phyloP scores from a whole-genome alignment of 1,139 yeast species.

The Candida anutae region DNA sequence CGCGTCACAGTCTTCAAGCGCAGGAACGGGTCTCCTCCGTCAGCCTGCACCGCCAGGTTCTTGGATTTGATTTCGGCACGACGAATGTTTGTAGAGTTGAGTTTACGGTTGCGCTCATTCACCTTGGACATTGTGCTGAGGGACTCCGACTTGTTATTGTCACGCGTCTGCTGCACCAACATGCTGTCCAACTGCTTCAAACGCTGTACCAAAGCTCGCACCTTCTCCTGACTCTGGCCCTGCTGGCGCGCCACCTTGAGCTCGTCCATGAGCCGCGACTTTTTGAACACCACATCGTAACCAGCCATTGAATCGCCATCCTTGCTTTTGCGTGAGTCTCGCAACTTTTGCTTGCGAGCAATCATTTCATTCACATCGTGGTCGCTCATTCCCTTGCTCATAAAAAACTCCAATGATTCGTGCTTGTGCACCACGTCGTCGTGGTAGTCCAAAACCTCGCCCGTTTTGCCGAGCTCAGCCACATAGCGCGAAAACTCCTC shows the following conservation, averaged over 20 bases:
- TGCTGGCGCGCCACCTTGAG: conserved; percentile 70
- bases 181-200: conserved; percentile 24
- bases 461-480: conserved; percentile 51
- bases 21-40: conserved; percentile 78
- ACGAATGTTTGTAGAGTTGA: conserved; percentile 70
- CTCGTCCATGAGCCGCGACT: conserved; percentile 66
- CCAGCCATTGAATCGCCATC: conserved; percentile 36
- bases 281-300: conserved; percentile 72
- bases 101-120: conserved; percentile 74
- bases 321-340: conserved; percentile 37
- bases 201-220: conserved; percentile 47
- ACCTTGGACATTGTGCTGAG: conserved; percentile 48
- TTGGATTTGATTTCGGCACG: conserved; percentile 69
- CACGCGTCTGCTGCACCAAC: conserved; percentile 18
- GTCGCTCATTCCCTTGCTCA: conserved; percentile 60
- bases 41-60: conserved; percentile 29
- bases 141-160: conserved; percentile 16
- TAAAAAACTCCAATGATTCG: conserved; percentile 52
- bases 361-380: conserved; percentile 77
- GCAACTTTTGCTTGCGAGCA: conserved; percentile 53
- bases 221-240: conserved; percentile 39
- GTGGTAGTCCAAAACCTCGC: conserved; percentile 52
- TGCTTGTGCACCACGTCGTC: conserved; percentile 63
- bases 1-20: conserved; percentile 82
- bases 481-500: conserved; percentile 72